A percentile compares a stretch with the other conserved stretches of the same genome.
These are phyloP conservation scores for Microthyrium microscopicum DNA, from an alignment of 2,329 filamentous ascomycete genomes.

Conservation along the genomic window DNA sequence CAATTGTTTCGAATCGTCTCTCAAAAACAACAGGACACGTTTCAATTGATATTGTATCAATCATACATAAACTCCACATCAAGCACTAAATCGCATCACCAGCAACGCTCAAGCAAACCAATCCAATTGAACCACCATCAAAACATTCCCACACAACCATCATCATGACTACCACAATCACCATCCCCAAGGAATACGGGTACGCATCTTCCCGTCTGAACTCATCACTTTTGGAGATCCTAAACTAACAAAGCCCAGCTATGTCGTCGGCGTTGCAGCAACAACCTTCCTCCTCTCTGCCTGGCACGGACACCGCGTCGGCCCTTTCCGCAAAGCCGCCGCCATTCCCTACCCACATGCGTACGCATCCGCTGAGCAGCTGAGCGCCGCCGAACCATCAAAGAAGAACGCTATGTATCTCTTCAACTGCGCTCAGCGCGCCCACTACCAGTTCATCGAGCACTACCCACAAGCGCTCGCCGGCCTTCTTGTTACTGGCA, in stretches of 20 bases:
- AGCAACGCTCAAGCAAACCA: too few relatives aligned
- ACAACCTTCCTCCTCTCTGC: slow-evolving; percentile 36
- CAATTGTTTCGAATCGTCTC: too few relatives aligned
- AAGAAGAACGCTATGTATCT: slow-evolving; percentile 26
- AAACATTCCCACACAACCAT: slow-evolving; percentile 18
- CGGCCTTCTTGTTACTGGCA: slow-evolving; percentile 35
- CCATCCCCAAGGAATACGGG: slow-evolving; percentile 31
- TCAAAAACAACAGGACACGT: too few relatives aligned
- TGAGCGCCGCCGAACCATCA: slow-evolving; percentile 22
- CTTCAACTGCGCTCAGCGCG: slow-evolving; percentile 36
- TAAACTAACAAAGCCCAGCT: slow-evolving; percentile 22
- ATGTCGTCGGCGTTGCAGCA: slow-evolving; percentile 37
- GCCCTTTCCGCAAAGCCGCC: slow-evolving; percentile 31
- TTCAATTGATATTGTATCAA: too few relatives aligned
- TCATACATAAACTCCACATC: too few relatives aligned
- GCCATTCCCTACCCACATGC: slow-evolving; percentile 40
- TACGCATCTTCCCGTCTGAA: background rate
- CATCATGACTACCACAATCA: slow-evolving; percentile 21
- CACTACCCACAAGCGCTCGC: slow-evolving; percentile 36
- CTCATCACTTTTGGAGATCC: slow-evolving; percentile 3
- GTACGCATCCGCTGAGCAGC: slow-evolving; percentile 39
- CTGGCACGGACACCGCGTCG: slow-evolving; percentile 33
- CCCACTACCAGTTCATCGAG: slow-evolving; percentile 44
- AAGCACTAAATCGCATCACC: too few relatives aligned
- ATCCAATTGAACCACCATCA: background rate